phyloP scores from a whole-genome alignment of 352 stramenopile species.

The Phytophthora sansomeana region DNA sequence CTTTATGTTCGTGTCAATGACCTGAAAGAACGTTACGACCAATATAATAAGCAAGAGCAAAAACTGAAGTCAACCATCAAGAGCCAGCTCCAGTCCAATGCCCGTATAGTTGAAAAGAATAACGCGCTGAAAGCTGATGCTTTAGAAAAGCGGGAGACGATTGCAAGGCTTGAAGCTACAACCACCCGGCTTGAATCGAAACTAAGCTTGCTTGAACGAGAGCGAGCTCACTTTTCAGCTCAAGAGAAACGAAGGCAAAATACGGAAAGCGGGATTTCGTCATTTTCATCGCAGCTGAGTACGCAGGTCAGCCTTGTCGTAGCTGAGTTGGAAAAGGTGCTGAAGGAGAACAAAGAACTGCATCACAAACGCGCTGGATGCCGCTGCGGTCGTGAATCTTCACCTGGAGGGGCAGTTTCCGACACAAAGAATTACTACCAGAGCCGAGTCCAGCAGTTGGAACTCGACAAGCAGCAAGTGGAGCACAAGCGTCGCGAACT shows the following conservation, averaged over 20 bases:
- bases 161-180: slow-evolving; percentile 42
- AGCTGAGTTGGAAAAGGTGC: slow-evolving; percentile 54
- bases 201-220: slow-evolving; percentile 55
- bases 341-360: slow-evolving; percentile 53
- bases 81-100: slow-evolving; percentile 52
- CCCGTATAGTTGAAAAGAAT: slow-evolving; percentile 48
- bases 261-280: slow-evolving; percentile 34
- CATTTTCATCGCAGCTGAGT: slow-evolving; percentile 48
- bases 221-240: slow-evolving; percentile 46
- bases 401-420: not conserved
- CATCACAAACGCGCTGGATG: slow-evolving; percentile 31
- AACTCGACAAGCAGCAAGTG: slow-evolving; percentile 50
- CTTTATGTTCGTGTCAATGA: slow-evolving; percentile 24
- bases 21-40: slow-evolving; percentile 22
- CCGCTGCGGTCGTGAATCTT: slow-evolving; percentile 15
- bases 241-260: slow-evolving; percentile 49
- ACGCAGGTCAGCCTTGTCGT: slow-evolving; percentile 51
- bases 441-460: slow-evolving; percentile 59
- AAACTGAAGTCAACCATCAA: slow-evolving; percentile 47
- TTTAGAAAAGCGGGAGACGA: slow-evolving; percentile 27
- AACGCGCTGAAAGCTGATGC: slow-evolving; percentile 49
- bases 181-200: slow-evolving; percentile 54
- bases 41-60: slow-evolving; percentile 41
- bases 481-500: slow-evolving; percentile 70
- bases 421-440: slow-evolving; percentile 48